These are phyloP conservation scores for Colletotrichum higginsianum DNA, from an alignment of 2,329 filamentous ascomycete genomes.

Conservation along the genomic window DNA sequence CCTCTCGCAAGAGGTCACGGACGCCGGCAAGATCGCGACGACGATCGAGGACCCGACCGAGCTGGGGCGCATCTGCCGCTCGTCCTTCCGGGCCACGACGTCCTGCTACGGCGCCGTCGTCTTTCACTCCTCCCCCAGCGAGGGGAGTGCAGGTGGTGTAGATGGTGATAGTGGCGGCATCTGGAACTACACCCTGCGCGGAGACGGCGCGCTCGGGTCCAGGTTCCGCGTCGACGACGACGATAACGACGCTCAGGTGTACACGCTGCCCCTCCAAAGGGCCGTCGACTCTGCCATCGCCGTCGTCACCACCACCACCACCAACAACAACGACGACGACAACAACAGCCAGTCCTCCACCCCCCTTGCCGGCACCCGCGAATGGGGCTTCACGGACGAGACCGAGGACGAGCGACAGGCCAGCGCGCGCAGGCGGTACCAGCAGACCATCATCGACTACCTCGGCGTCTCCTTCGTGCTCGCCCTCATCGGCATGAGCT, in stretches of 20 bases:
- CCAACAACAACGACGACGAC: background rate
- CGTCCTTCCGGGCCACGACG: constrained; percentile 74
- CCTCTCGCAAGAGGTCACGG: constrained; percentile 59
- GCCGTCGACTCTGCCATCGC: constrained; percentile 78
- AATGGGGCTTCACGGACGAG: constrained; percentile 51
- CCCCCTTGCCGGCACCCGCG: constrained; percentile 50
- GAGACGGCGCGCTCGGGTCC: constrained; percentile 70
- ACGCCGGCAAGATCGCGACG: constrained; percentile 48
- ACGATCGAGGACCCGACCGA: constrained; percentile 46
- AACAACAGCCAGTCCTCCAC: background rate
- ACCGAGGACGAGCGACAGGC: constrained; percentile 67
- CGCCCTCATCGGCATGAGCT: constrained; percentile 77
- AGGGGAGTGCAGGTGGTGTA: constrained; percentile 49
- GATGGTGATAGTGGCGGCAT: constrained; percentile 37
- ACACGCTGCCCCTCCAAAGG: constrained; percentile 77
- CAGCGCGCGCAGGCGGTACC: constrained; percentile 72
- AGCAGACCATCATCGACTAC: constrained; percentile 75
- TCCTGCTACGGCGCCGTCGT: constrained; percentile 80
- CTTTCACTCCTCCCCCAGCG: constrained; percentile 78
- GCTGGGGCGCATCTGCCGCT: constrained; percentile 66
- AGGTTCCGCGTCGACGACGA: constrained; percentile 69
- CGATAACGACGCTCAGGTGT: constrained; percentile 76
- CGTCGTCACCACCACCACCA: constrained; percentile 52
- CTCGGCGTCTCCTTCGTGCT: constrained; percentile 79
- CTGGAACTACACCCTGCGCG: constrained; percentile 83